Percentiles rank a stretch among this genome's conserved stretches.
These are phyloP conservation scores for Colletotrichum noveboracense DNA, from an alignment of 2,329 filamentous ascomycete species.

Conservation along the genomic window DNA sequence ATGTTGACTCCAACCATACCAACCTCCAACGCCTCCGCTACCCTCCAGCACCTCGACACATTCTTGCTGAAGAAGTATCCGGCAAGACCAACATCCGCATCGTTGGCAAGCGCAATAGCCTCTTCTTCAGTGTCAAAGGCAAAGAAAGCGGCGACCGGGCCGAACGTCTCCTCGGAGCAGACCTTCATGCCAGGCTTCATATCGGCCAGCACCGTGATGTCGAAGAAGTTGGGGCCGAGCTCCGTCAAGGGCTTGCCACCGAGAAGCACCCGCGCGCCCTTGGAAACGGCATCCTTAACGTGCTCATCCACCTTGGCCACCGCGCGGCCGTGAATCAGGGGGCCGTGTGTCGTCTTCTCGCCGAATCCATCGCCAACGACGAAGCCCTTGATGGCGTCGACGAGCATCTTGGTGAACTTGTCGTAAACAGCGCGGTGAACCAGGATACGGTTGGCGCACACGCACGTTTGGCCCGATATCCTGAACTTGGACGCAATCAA, in stretches of 20 bases:
- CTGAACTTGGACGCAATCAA: conserved; percentile 56
- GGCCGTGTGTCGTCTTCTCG: conserved; percentile 74
- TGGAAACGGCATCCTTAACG: conserved; percentile 70
- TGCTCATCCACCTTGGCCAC: conserved; percentile 74
- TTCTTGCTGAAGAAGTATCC: conserved; percentile 67
- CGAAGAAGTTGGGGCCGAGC: conserved; percentile 48
- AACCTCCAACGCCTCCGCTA: conserved; percentile 62
- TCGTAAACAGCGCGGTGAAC: conserved; percentile 68
- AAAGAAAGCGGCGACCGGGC: conserved; percentile 48
- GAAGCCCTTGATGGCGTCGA: conserved; percentile 61
- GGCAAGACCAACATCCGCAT: conserved; percentile 66
- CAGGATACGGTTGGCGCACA: conserved; percentile 68
- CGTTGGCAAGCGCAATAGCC: conserved; percentile 47
- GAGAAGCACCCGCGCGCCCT: conserved; percentile 69
- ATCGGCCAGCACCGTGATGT: conserved; percentile 50
- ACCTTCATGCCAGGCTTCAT: conserved; percentile 47
- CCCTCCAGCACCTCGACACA: conserved; percentile 52
- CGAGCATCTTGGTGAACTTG: conserved; percentile 67
- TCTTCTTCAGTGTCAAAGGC: conserved; percentile 48
- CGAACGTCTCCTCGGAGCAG: conserved; percentile 54
- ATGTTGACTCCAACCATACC: conserved; percentile 63
- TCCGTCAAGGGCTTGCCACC: conserved; percentile 56
- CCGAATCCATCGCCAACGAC: conserved; percentile 75
- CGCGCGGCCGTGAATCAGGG: conserved; percentile 73
- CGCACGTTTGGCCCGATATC: conserved; percentile 70